Percentiles rank a stretch among this genome's conserved stretches.
Evolutionary conservation across 1,139 yeast species (phyloP).

Genomic region (Scheffersomyces quercinus): DNA sequence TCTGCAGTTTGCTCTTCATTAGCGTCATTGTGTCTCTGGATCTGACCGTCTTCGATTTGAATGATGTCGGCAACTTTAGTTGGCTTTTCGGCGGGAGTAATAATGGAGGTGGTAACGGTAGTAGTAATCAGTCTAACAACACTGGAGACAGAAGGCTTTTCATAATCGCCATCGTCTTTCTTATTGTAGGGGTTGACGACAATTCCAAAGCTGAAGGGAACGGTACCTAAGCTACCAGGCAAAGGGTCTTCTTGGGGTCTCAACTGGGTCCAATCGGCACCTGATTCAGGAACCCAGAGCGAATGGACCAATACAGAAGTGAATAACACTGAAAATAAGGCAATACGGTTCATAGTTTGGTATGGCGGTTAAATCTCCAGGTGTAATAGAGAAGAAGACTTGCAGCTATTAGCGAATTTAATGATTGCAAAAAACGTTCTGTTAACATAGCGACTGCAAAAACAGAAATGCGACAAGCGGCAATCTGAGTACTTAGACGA

Average conservation of each 20-base stretch:
- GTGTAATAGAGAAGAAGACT: no score
- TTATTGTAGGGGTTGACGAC: constrained; percentile 28
- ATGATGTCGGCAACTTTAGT: constrained; percentile 22
- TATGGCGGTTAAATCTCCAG: no score
- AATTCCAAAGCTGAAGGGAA: constrained; percentile 37
- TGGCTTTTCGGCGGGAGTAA: constrained; percentile 26
- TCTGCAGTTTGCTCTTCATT: neutral
- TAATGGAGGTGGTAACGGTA: constrained; percentile 18
- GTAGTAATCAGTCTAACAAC: constrained; percentile 19
- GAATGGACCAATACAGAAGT: constrained; percentile 1
- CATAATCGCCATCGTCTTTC: constrained; percentile 16
- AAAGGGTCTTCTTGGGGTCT: constrained; percentile 21
- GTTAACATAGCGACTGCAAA: no score
- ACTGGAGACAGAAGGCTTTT: constrained; percentile 11
- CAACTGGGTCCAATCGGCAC: constrained; percentile 37
- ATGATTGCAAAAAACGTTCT: no score
- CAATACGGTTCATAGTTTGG: no score
- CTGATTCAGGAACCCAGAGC: constrained; percentile 32
- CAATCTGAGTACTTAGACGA: no score
- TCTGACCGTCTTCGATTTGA: constrained; percentile 36
- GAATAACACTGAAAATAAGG: no score
- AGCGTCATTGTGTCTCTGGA: constrained; percentile 17
- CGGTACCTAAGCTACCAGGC: constrained; percentile 22
- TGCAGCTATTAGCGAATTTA: no score
- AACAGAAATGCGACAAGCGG: no score